Base-by-base conservation (phyloP, 2,329 filamentous ascomycete species). In the Alternaria viburni region DNA sequence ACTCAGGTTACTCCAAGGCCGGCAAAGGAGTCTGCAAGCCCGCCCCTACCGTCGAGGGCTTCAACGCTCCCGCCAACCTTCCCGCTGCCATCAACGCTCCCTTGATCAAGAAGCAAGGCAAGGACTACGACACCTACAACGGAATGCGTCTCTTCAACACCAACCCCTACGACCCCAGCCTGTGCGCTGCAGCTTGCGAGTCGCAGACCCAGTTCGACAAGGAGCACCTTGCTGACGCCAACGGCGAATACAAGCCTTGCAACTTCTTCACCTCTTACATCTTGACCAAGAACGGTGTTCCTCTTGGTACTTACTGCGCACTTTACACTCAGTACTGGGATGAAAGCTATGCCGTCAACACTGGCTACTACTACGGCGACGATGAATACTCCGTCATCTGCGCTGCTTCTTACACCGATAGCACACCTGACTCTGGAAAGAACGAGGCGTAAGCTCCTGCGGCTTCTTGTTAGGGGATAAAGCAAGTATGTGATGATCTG, bases 211-310 rank as follows among this genome's bases (percentile, higher is more conserved):
- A 66, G 5, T 80, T 78, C 65, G 76, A 81, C 62, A 65, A 61
- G 32, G 67, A 72, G 28, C 69, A 75, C 60, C 59, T 69, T 30
- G 73, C 73, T 47, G 62, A 69, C 10, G 11, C 65, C 8, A 67
- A 71, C 21, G 75, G 74, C 17, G 70, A 69, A 10, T 79, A 78
- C 57, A 71, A 70, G 57, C 65, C 77, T 41, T 81, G 79, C 74
- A 80, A 79, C 65, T 80, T 80, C 69, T 79, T 75, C 66, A 78
- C 77, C 32, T 72, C 75, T 11, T 81, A 81, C 56, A 73, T 81
- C n/a, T 67, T 81, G 15, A 71, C 68, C 28, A 73, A 77, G 57
- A 77, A 78, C 55, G 74, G 71, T 15, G 60, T 74, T 25, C 77
- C 79, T 3, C 72, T 80, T 47, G 79, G 78, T n/a, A 77, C 77